Base-by-base conservation (phyloP, 371 early-diverging fungal genomes). In the Lichtheimia ramosa region DNA sequence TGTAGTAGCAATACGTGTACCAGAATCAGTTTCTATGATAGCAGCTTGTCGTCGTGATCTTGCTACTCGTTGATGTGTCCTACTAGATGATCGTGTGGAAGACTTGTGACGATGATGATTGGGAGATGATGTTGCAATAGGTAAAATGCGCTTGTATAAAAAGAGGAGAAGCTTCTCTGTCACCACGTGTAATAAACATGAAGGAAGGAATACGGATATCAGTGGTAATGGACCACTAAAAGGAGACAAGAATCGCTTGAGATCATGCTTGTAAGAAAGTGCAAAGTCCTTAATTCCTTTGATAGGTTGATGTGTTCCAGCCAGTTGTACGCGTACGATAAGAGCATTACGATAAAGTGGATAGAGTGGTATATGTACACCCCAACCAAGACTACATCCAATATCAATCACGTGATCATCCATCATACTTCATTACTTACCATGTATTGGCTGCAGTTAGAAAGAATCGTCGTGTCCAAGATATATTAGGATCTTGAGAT, bases 281-380 rank as follows among this genome's bases (percentile, higher is more conserved):
- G 74, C 53, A 56, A 85, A 82, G 8, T 77, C 77, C 8, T 41
- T 48, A 15, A 55, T 27, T 2, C 42, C 23, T 39, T 13, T 21
- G 27, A 62, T 62, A n/a, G 48, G 24, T 28, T 48, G 42, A 12
- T 49, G 49, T 16, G 62, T 54, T 21, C 73, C 67, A 5, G 70
- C 55, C 1, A 77, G 60, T 40, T 85, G 84, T 49, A 83, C 79
- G n/a, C 83, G 72, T 8, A 83, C 59, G 2, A 85, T 68, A 15
- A 83, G 68, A 0, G 86, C 83, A 55, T 74, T 83, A 13, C 82
- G 73, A 42, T 80, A 73, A 1, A 85, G 68, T 8, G 86, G 84
- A 54, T 81, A 83, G 2, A 85, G 68, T 4, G 81, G 81, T 24
- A 81, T 65, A 58, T 81, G 72, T 48, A 83, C 28, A 53, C 60